Percentiles rank a stretch among this genome's conserved stretches.
Conservation (phyloP, 352 stramenopile species). For the Pythium utonaiense region DNA sequence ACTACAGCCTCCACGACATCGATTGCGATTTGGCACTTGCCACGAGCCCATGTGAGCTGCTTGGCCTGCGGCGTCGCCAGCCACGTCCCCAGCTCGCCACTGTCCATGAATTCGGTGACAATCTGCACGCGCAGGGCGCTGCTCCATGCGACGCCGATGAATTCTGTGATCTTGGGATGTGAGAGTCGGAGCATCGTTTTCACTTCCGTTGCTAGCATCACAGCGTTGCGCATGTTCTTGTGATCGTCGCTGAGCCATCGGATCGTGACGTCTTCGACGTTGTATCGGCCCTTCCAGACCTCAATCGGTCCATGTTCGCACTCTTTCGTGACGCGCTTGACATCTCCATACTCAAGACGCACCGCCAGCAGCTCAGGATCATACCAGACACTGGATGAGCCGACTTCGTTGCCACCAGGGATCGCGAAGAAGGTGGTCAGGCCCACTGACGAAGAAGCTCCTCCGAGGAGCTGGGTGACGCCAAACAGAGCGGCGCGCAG, state of each 20-base stretch:
- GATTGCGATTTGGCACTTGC: neutral
- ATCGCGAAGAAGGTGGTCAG: too few relatives aligned
- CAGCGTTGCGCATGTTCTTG: constrained; percentile 46
- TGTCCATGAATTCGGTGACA: constrained; percentile 71
- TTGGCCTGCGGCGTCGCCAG: constrained; percentile 29
- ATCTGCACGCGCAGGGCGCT: constrained; percentile 56
- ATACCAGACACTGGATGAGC: constrained; percentile 59
- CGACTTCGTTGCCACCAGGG: constrained; percentile 27
- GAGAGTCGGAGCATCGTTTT: constrained; percentile 54
- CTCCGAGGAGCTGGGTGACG: too few relatives aligned
- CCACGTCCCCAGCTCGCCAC: constrained; percentile 50
- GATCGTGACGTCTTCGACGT: constrained; percentile 65
- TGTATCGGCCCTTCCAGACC: constrained; percentile 63
- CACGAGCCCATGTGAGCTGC: neutral
- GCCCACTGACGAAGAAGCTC: too few relatives aligned
- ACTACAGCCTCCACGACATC: neutral
- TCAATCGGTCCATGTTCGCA: constrained; percentile 14
- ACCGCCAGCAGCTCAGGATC: constrained; percentile 57
- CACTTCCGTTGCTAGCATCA: constrained; percentile 61
- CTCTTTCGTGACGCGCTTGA: constrained; percentile 34
- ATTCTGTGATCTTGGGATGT: constrained; percentile 61
- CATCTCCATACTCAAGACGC: constrained; percentile 50
- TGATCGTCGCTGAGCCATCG: constrained; percentile 56
- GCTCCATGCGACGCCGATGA: constrained; percentile 70
- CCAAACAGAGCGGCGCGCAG: too few relatives aligned